Percentiles rank a stretch among this genome's conserved stretches.
phyloP scores from a whole-genome alignment of 176 grass and related monocot species.

The Saccharum spontaneum region DNA sequence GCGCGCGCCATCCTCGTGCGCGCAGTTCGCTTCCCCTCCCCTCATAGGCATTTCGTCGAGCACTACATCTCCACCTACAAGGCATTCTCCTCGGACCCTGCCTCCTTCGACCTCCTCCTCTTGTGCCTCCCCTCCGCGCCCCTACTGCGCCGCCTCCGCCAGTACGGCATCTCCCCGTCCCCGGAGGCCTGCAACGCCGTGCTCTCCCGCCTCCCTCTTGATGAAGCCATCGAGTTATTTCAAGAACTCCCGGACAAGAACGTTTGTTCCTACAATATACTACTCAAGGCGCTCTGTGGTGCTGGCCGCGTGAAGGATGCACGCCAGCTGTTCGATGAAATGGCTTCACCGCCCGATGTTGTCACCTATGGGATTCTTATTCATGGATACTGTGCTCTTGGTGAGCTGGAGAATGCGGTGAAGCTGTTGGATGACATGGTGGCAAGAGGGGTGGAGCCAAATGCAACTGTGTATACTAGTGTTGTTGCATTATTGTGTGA shows the following conservation, averaged over 20 bases:
- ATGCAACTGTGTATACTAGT: slow-evolving; percentile 62
- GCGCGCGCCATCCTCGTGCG: slow-evolving; percentile 43
- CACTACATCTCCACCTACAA: slow-evolving; percentile 82
- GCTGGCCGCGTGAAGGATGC: slow-evolving; percentile 55
- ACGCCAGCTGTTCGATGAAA: slow-evolving; percentile 50
- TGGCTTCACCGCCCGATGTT: slow-evolving; percentile 49
- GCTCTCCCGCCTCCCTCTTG: slow-evolving; percentile 52
- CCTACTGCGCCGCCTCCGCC: slow-evolving; percentile 62
- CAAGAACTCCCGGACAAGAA: slow-evolving; percentile 55
- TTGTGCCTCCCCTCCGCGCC: slow-evolving; percentile 48
- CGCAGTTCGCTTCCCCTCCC: slow-evolving; percentile 44
- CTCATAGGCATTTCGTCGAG: slow-evolving; percentile 64
- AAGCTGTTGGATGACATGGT: slow-evolving; percentile 73
- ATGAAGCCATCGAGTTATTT: slow-evolving; percentile 59
- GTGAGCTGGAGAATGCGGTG: slow-evolving; percentile 50
- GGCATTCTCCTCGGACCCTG: slow-evolving; percentile 75
- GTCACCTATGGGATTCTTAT: slow-evolving; percentile 82
- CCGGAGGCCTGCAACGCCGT: slow-evolving; percentile 63
- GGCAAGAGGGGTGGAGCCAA: slow-evolving; percentile 57
- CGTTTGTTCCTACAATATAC: slow-evolving; percentile 70
- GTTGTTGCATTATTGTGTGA: slow-evolving; percentile 69
- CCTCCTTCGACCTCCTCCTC: slow-evolving; percentile 79
- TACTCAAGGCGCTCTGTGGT: slow-evolving; percentile 55
- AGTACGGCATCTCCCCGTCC: slow-evolving; percentile 70
- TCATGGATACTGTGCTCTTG: slow-evolving; percentile 60